These are phyloP conservation scores for Eucalyptus cloeziana DNA, from an alignment of 345 rosid species.

Conservation along the genomic window DNA sequence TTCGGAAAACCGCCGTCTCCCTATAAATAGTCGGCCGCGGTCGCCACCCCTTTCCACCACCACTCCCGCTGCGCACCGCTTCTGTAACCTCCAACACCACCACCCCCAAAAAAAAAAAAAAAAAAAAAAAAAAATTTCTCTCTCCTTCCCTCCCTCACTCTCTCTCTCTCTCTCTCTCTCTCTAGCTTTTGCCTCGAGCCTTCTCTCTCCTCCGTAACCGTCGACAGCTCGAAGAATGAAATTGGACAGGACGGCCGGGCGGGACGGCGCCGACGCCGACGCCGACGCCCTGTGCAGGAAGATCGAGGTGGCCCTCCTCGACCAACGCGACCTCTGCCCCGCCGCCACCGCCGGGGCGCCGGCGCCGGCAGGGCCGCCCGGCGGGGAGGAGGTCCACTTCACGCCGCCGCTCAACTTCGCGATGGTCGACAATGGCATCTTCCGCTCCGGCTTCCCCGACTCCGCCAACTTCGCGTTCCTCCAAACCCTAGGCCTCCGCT, in stretches of 20 bases:
- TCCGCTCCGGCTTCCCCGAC: constrained; percentile 95
- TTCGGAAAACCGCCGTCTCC: not conserved
- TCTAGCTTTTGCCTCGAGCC: not conserved
- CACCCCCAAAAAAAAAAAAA: too few relatives aligned
- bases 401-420: constrained; percentile 88
- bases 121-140: too few relatives aligned
- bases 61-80: not conserved
- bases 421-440: constrained; percentile 89
- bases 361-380: not conserved
- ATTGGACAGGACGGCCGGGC: not conserved
- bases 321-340: constrained; percentile 19
- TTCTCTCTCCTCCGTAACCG: not conserved
- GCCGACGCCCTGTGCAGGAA: constrained; percentile 17
- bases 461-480: constrained; percentile 83
- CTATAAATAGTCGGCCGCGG: not conserved
- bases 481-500: constrained; percentile 79
- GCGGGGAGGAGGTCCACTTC: constrained; percentile 20
- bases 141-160: not conserved
- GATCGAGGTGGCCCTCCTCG: constrained; percentile 41
- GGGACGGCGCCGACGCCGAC: not conserved
- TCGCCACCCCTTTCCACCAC: not conserved
- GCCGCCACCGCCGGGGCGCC: not conserved
- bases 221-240: constrained; percentile 2
- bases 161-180: not conserved
- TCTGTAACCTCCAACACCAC: not conserved